phyloP scores from a whole-genome alignment of 257 asterid genomes.

The Galeopsis tetrahit region DNA sequence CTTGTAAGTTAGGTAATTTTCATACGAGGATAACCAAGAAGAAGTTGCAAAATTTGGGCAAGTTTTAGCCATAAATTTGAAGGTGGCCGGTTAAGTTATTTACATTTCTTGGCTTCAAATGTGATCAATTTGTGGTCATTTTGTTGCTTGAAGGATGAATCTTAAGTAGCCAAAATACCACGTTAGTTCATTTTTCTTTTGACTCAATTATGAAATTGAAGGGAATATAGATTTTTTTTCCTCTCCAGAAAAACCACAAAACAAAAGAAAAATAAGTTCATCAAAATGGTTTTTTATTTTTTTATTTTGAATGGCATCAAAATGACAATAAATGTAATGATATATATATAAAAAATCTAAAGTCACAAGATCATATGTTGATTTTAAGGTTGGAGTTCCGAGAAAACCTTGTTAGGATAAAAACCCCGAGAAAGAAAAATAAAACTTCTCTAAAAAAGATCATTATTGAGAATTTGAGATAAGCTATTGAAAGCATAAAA shows the following conservation, averaged over 20 bases:
- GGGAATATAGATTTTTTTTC: no score
- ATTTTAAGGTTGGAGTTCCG: no score
- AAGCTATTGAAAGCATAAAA: no score
- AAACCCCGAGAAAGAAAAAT: no score
- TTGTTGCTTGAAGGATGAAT: conserved; percentile 41
- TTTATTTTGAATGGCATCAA: no score
- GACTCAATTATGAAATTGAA: background rate
- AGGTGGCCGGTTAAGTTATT: background rate
- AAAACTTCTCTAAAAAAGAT: no score
- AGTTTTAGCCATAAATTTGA: background rate
- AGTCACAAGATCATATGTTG: no score
- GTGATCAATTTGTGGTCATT: conserved; percentile 21
- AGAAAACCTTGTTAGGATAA: no score
- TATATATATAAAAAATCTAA: no score
- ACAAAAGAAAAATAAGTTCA: background rate
- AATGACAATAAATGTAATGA: no score
- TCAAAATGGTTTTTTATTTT: no score
- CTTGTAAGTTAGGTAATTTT: conserved; percentile 11
- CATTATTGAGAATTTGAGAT: no score
- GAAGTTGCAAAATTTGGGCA: conserved; percentile 23
- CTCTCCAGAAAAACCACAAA: background rate
- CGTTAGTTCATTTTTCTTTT: conserved; percentile 23
- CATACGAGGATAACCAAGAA: conserved; percentile 15
- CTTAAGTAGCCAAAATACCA: conserved; percentile 34
- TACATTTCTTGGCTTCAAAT: conserved; percentile 42